phyloP scores from a whole-genome alignment of 345 rosid species.

The Reutealis trisperma region DNA sequence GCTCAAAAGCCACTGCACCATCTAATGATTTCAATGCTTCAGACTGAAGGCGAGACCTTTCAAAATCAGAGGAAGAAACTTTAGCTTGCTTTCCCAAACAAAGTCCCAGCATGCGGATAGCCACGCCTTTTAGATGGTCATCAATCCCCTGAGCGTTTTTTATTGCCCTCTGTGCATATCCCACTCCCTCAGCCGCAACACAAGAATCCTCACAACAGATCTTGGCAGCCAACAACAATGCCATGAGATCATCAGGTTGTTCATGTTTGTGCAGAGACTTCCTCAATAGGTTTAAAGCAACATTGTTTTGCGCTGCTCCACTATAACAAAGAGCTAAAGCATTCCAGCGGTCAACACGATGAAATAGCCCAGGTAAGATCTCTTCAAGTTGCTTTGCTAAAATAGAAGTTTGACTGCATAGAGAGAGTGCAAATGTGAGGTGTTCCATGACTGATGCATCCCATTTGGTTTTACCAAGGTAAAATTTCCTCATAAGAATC shows the following conservation, averaged over 20 bases:
- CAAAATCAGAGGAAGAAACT: constrained; percentile 72
- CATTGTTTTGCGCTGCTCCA: constrained; percentile 56
- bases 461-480: constrained; percentile 66
- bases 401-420: constrained; percentile 74
- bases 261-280: constrained; percentile 86
- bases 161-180: constrained; percentile 67
- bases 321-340: constrained; percentile 73
- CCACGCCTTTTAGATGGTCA: constrained; percentile 78
- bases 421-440: constrained; percentile 67
- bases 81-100: constrained; percentile 84
- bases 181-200: constrained; percentile 85
- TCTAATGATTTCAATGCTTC: constrained; percentile 80
- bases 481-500: constrained; percentile 67
- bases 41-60: constrained; percentile 77
- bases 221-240: constrained; percentile 80
- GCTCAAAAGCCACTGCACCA: constrained; percentile 64
- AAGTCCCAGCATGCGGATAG: constrained; percentile 71
- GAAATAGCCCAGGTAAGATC: constrained; percentile 73
- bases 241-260: constrained; percentile 64
- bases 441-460: constrained; percentile 88
- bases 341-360: constrained; percentile 87
- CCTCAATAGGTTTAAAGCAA: constrained; percentile 71
- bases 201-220: constrained; percentile 67
- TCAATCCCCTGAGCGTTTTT: constrained; percentile 56
- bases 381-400: constrained; percentile 82